phyloP scores from a whole-genome alignment of 2,329 filamentous ascomycete genomes.

The Graphilbum ipis-grandicollis region DNA sequence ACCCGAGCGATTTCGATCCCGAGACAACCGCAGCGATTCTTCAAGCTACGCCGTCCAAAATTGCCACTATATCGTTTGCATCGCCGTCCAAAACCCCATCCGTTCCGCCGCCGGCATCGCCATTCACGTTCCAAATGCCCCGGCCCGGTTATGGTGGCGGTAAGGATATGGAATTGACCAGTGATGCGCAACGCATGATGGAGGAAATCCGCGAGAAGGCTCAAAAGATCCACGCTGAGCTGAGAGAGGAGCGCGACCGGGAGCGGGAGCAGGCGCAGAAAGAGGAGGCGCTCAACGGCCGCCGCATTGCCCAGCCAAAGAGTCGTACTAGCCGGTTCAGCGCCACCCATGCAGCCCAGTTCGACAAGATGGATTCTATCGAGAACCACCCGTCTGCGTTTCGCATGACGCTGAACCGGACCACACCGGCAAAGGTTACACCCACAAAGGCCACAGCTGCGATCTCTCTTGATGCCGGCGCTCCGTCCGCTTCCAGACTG shows the following conservation, averaged over 20 bases:
- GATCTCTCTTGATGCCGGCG: too few relatives aligned
- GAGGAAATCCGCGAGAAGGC: conserved; percentile 56
- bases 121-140: conserved; percentile 49
- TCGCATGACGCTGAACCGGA: conserved; percentile 37
- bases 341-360: conserved; percentile 69
- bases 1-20: too few relatives aligned
- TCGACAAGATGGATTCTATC: conserved; percentile 97
- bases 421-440: conserved; percentile 26
- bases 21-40: conserved; percentile 19
- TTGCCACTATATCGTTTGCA: too few relatives aligned
- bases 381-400: conserved; percentile 69
- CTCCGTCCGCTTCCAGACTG: neutral
- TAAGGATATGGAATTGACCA: conserved; percentile 33
- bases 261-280: conserved; percentile 28
- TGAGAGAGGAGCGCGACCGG: conserved; percentile 43
- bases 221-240: conserved; percentile 49
- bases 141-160: conserved; percentile 17
- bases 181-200: conserved; percentile 43
- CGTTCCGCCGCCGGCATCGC: conserved; percentile 31
- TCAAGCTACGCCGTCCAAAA: conserved; percentile 48
- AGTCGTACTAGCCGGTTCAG: conserved; percentile 67
- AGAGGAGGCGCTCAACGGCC: conserved; percentile 19
- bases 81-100: too few relatives aligned
- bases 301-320: conserved; percentile 62
- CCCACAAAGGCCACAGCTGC: neutral